Conservation (phyloP, 257 asterid species). For the Linderniella brevidens region DNA sequence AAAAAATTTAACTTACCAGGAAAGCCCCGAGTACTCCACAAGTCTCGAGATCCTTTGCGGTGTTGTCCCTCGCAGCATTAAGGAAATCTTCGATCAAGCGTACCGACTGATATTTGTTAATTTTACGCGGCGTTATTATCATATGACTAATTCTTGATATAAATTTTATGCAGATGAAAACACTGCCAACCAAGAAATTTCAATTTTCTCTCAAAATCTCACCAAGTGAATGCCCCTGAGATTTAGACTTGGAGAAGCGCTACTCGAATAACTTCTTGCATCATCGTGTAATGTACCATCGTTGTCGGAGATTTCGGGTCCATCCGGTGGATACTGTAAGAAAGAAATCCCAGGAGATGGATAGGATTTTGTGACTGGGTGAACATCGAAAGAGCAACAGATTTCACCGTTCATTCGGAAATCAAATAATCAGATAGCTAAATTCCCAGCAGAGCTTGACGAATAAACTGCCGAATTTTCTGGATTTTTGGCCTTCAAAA, state of each 20-base stretch:
- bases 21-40: constrained; percentile 48
- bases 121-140: not conserved
- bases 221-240: constrained; percentile 34
- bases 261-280: constrained; percentile 11
- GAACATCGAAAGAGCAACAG: constrained; percentile 15
- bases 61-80: constrained; percentile 27
- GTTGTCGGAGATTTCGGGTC: constrained; percentile 13
- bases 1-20: constrained; percentile 17
- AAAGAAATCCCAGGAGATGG: constrained; percentile 26
- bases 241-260: constrained; percentile 5
- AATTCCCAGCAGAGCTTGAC: not conserved
- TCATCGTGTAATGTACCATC: constrained; percentile 11
- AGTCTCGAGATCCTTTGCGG: constrained; percentile 27
- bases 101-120: constrained; percentile 15
- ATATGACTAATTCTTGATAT: not conserved
- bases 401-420: constrained; percentile 14
- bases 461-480: constrained; percentile 4
- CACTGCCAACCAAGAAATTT: not conserved
- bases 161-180: not conserved
- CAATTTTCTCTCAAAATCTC: constrained; percentile 8
- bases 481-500: not conserved
- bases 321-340: constrained; percentile 20
- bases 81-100: constrained; percentile 33
- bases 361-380: constrained; percentile 18
- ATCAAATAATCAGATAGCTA: not conserved